Conservation (phyloP, 257 asterid genomes). For the Linderniella brevidens region DNA sequence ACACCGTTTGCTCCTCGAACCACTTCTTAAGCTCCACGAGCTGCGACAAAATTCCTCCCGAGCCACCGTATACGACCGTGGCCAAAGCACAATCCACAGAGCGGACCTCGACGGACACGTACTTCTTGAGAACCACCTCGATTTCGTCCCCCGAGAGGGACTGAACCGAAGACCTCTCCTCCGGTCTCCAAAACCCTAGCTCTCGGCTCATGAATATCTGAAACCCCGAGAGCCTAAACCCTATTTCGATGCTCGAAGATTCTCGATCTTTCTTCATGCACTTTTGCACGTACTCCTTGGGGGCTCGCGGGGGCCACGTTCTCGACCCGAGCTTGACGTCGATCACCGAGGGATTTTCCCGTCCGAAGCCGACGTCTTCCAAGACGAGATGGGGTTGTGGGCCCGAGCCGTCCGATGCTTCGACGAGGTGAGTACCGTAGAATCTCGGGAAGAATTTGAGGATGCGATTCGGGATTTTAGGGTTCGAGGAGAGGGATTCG, state of each 20-base stretch:
- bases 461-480: conserved; percentile 43
- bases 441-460: conserved; percentile 55
- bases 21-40: conserved; percentile 69
- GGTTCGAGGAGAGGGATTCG: conserved; percentile 37
- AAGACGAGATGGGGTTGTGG: conserved; percentile 43
- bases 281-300: too few relatives aligned
- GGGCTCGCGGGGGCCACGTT: conserved; percentile 75
- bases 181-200: too few relatives aligned
- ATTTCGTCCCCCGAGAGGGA: too few relatives aligned
- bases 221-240: too few relatives aligned
- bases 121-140: too few relatives aligned
- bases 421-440: conserved; percentile 60
- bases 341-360: conserved; percentile 16
- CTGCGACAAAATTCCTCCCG: conserved; percentile 60
- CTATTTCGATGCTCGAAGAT: too few relatives aligned
- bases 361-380: conserved; percentile 47
- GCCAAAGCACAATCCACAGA: conserved; percentile 82
- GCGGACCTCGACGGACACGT: too few relatives aligned
- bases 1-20: conserved; percentile 78
- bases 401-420: conserved; percentile 90
- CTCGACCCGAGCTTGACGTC: conserved; percentile 84
- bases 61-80: conserved; percentile 61
- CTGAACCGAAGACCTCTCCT: too few relatives aligned
- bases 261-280: too few relatives aligned
- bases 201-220: too few relatives aligned